These are phyloP conservation scores for Penicillium desertorum DNA, from an alignment of 495 filamentous ascomycete genomes.

Conservation along the genomic window DNA sequence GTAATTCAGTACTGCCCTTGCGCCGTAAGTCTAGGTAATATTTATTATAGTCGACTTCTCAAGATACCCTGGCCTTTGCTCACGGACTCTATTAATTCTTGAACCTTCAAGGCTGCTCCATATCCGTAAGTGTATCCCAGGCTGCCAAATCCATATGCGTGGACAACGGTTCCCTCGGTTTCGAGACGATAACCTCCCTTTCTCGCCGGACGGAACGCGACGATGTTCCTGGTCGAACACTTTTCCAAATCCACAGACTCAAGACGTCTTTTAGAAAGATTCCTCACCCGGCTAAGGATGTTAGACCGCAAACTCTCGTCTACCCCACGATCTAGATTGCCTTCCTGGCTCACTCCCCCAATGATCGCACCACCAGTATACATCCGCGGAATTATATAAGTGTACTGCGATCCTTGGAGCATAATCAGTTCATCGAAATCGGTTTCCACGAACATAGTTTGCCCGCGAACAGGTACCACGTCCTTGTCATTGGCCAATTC, in stretches of 20 bases:
- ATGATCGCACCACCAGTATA: slow-evolving; percentile 18
- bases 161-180: slow-evolving; percentile 16
- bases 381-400: slow-evolving; percentile 24
- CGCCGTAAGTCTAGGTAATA: too few species aligned
- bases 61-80: too few species aligned
- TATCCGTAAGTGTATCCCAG: slow-evolving; percentile 20
- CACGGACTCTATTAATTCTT: slow-evolving; percentile 10
- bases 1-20: too few species aligned
- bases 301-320: slow-evolving; percentile 14
- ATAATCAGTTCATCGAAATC: slow-evolving; percentile 18
- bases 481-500: slow-evolving; percentile 16
- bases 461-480: slow-evolving; percentile 18
- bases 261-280: background rate
- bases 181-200: slow-evolving; percentile 25
- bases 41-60: too few species aligned
- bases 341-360: slow-evolving; percentile 18
- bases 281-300: slow-evolving; percentile 15
- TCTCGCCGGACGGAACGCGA: slow-evolving; percentile 21
- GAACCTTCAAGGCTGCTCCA: slow-evolving; percentile 21
- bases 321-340: slow-evolving; percentile 13
- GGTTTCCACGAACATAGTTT: slow-evolving; percentile 21
- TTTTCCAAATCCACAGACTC: slow-evolving; percentile 6
- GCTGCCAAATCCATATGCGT: slow-evolving; percentile 24
- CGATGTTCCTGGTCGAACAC: slow-evolving; percentile 12
- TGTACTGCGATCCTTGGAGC: slow-evolving; percentile 22